Conservation (phyloP, 1,139 yeast species). For the Nakaseomyces nivariensis region DNA sequence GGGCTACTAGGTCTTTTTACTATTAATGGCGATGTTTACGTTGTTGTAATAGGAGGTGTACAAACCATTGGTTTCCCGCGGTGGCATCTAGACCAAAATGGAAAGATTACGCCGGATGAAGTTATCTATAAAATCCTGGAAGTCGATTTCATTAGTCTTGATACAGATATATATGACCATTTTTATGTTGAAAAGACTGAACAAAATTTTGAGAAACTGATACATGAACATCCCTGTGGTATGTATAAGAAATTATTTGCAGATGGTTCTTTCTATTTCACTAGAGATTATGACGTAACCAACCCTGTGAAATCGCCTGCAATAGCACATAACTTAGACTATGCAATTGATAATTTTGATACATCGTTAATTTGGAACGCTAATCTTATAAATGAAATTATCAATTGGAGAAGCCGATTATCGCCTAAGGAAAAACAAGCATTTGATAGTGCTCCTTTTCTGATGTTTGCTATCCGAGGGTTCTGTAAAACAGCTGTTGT, state of each 20-base stretch:
- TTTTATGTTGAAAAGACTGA: slow-evolving; percentile 25
- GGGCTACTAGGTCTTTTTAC: slow-evolving; percentile 56
- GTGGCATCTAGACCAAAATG: slow-evolving; percentile 17
- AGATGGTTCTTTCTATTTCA: slow-evolving; percentile 58
- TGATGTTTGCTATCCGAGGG: slow-evolving; percentile 55
- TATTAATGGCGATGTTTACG: slow-evolving; percentile 43
- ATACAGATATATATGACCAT: slow-evolving; percentile 45
- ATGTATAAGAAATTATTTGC: slow-evolving; percentile 47
- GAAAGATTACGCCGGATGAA: slow-evolving; percentile 34
- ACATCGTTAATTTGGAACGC: slow-evolving; percentile 58
- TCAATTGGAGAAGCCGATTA: slow-evolving; percentile 50
- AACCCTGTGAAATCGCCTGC: slow-evolving; percentile 51
- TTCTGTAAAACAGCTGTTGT: slow-evolving; percentile 43
- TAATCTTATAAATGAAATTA: slow-evolving; percentile 46
- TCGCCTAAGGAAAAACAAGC: slow-evolving; percentile 38
- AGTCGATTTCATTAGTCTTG: slow-evolving; percentile 55
- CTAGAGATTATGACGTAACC: slow-evolving; percentile 56
- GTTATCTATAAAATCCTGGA: slow-evolving; percentile 42
- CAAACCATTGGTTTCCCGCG: slow-evolving; percentile 51
- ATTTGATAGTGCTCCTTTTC: slow-evolving; percentile 50
- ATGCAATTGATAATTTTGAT: slow-evolving; percentile 37
- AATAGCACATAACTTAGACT: slow-evolving; percentile 32
- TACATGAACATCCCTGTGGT: slow-evolving; percentile 47
- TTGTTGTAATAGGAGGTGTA: slow-evolving; percentile 51
- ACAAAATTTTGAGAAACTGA: slow-evolving; percentile 30